Conservation (phyloP, 768 basidiomycete genomes). For the Mycena rosella region DNA sequence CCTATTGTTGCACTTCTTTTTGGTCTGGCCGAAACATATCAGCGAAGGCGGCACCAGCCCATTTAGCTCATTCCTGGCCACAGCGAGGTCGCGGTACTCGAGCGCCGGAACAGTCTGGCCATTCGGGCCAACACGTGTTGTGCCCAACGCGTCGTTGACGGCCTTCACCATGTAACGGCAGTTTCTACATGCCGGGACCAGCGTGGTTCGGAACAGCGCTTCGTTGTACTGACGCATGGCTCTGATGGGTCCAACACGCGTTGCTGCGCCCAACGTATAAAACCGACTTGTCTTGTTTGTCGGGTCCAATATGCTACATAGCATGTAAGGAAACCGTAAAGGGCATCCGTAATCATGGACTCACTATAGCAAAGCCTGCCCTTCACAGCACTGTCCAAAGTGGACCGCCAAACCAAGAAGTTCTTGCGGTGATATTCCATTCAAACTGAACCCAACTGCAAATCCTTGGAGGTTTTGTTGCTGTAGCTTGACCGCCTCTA, state of each 20-base stretch:
- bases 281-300: not conserved
- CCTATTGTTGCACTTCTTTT: too few relatives aligned
- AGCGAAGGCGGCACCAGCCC: too few relatives aligned
- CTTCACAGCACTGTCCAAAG: not conserved
- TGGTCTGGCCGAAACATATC: too few relatives aligned
- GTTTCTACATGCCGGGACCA: not conserved
- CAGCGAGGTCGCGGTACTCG: not conserved
- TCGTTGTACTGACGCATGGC: not conserved
- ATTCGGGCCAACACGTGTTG: too few relatives aligned
- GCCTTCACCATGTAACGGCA: not conserved
- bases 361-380: conserved; percentile 1
- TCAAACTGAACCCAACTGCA: not conserved
- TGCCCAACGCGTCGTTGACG: not conserved
- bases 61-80: too few relatives aligned
- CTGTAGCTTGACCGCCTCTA: not conserved
- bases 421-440: not conserved
- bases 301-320: not conserved
- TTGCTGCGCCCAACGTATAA: not conserved
- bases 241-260: not conserved
- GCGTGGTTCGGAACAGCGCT: not conserved
- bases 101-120: too few relatives aligned
- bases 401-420: not conserved
- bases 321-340: not conserved
- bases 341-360: not conserved
- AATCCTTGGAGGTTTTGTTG: conserved; percentile 1